Evolutionary conservation across 2,329 filamentous ascomycete species (phyloP), one percentile per base, ranked within the genome.

Genomic region (Ascochyta lentis): DNA sequence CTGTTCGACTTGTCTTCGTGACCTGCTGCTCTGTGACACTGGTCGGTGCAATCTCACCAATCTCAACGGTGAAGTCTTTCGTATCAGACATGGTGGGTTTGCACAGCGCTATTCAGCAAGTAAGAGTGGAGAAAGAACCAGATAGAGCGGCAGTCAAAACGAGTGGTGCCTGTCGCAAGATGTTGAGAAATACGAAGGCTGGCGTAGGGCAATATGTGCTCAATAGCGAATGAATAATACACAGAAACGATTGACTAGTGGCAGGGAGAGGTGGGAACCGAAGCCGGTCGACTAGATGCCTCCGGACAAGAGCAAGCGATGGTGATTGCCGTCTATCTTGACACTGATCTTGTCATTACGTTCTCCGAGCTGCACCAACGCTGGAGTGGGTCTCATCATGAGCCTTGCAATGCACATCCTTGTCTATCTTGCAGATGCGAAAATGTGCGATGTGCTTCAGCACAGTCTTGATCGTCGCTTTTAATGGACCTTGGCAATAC

Each of bases 11-110:
- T 16, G 35, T 56, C 27, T 54, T 60, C 5, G 41, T 3, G 7
- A 46, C 9, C 29, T 53, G 15, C 40, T 64, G 56, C 39, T 55
- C 53, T 24, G 50, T 38, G 16, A 50, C 38, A 10, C 54, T 44
- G 35, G 53, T 56, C 24, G 53, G 51, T 39, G 56, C 40, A 23
- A 58, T 41, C 29, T 71, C 69, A 10, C 58, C 64, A 44, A 74
- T 70, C 22, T 69, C 61, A 46, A 73, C 57, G 19, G 57, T 64
- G 56, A 68, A 67, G 49, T 68, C 62, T 31, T 68, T 65, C 27
- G 49, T 47, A 13, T 65, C 61, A n/a, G 61, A 59, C 68, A 73
- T 72, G 44, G 24, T 67, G 12, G 31, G 57, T 35, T 22, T 35
- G 15, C 23, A 9, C 10, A 19, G 4, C 13, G 22, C 4, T 49